phyloP scores from a whole-genome alignment of 176 grass and related monocot genomes.

The Avena eriantha region DNA sequence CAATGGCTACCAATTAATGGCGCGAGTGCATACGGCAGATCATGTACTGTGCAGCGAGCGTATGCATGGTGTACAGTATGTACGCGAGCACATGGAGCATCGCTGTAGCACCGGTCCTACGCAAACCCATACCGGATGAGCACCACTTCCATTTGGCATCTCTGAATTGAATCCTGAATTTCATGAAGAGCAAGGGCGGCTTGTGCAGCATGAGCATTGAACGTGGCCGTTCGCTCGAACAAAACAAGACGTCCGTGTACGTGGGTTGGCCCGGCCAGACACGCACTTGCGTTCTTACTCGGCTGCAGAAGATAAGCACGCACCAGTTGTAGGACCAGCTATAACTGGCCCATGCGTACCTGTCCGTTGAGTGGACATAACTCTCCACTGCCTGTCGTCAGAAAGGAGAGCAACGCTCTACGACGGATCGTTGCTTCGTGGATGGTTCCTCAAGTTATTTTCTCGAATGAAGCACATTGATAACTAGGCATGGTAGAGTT shows the following conservation, averaged over 20 bases:
- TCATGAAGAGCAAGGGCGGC: background rate
- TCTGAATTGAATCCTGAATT: slow-evolving; percentile 1
- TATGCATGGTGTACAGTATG: background rate
- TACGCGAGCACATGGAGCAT: background rate
- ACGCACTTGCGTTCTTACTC: background rate
- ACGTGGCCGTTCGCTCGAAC: background rate
- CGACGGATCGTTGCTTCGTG: background rate
- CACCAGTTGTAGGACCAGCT: background rate
- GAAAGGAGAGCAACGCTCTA: background rate
- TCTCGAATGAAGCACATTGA: background rate
- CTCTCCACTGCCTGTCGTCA: background rate
- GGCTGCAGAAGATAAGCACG: background rate
- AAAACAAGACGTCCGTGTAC: background rate
- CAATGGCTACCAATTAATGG: background rate
- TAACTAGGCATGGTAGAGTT: background rate
- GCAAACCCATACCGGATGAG: background rate
- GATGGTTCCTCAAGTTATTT: background rate
- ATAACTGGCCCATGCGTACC: background rate
- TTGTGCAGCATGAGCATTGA: background rate
- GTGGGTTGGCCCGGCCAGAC: too few species aligned
- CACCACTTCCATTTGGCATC: background rate
- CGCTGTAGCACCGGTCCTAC: background rate
- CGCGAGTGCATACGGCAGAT: background rate
- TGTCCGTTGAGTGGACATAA: background rate
- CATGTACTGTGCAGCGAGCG: background rate